Percentiles rank a stretch among this genome's conserved stretches.
Evolutionary conservation across 495 filamentous ascomycete genomes (phyloP).

Genomic region (Podospora anserina): DNA sequence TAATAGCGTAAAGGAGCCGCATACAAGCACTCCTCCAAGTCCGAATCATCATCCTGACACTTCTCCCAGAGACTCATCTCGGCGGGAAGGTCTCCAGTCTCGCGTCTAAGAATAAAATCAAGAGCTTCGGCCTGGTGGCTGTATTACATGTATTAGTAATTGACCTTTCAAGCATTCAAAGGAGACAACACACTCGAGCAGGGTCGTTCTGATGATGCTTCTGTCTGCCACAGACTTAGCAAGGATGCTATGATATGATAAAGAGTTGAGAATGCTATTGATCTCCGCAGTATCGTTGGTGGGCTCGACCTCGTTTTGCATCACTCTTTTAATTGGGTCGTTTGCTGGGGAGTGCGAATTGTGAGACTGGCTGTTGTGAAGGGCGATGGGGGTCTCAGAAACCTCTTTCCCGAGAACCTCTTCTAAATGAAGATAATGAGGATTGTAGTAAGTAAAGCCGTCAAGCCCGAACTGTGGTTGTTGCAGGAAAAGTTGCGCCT

Average conservation of each 20-base stretch:
- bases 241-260: not conserved
- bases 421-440: not conserved
- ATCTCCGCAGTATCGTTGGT: not conserved
- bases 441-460: not conserved
- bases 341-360: not conserved
- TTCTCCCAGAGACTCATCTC: conserved; percentile 1
- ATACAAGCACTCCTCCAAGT: not conserved
- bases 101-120: conserved; percentile 1
- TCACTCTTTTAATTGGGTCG: not conserved
- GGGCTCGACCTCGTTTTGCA: not conserved
- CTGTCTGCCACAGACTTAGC: not conserved
- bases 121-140: conserved; percentile 1
- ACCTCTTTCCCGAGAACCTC: not conserved
- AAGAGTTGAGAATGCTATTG: not conserved
- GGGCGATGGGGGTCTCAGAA: not conserved
- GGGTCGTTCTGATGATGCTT: not conserved
- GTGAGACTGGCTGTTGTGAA: not conserved
- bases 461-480: not conserved
- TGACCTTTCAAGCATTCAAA: too few species aligned
- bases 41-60: not conserved
- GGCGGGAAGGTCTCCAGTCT: not conserved
- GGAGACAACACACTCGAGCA: not conserved
- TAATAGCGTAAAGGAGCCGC: not conserved
- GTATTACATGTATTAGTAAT: not conserved
- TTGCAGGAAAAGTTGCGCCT: not conserved